Conservation (phyloP, 2,329 filamentous ascomycete species). For the Tolypocladium capitatum region DNA sequence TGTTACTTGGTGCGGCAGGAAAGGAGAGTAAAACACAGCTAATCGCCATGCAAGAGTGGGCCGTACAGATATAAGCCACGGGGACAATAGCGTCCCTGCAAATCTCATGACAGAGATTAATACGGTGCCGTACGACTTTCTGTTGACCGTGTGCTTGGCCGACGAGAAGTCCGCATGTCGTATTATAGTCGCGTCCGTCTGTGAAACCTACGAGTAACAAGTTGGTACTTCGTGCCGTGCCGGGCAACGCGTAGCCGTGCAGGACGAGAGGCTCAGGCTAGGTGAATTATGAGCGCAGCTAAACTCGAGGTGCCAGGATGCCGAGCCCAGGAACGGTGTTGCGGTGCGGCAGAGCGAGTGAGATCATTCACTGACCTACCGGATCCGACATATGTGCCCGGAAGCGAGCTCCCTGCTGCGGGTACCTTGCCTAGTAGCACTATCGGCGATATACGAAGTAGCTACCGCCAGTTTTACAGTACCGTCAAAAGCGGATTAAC, state of each 20-base stretch:
- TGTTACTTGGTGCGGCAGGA: conserved; percentile 2
- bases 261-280: not conserved
- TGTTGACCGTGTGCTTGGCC: not conserved
- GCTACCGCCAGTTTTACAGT: not conserved
- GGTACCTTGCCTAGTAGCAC: not conserved
- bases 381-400: not conserved
- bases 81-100: not conserved
- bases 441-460: not conserved
- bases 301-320: not conserved
- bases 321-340: not conserved
- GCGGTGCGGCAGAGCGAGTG: not conserved
- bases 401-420: not conserved
- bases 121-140: not conserved
- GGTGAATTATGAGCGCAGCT: not conserved
- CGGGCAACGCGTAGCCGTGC: not conserved
- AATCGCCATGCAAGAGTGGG: not conserved
- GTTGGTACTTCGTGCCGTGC: not conserved
- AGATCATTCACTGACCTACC: not conserved
- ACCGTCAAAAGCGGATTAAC: not conserved
- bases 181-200: not conserved
- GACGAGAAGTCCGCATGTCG: not conserved
- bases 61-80: not conserved
- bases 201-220: not conserved
- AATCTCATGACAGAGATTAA: not conserved
- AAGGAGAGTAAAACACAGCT: conserved; percentile 1